phyloP scores from a whole-genome alignment of 2,329 filamentous ascomycete species.

The Fusarium algeriense region DNA sequence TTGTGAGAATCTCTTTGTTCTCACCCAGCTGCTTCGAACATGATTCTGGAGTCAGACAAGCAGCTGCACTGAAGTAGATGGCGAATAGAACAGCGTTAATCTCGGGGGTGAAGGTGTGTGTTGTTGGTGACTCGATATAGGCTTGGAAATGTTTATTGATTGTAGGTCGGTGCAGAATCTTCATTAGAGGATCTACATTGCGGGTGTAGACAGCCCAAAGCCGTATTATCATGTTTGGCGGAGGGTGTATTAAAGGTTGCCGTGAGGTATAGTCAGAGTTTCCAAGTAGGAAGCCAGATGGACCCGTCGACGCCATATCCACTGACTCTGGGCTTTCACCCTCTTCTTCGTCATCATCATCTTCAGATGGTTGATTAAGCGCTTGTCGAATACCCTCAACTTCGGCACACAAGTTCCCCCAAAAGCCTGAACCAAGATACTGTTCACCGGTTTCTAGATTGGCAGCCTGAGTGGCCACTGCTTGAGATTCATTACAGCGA shows the following conservation, averaged over 20 bases:
- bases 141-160: conserved; percentile 47
- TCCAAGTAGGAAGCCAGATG: conserved; percentile 48
- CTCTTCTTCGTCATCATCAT: conserved; percentile 53
- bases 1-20: conserved; percentile 50
- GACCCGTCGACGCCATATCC: conserved; percentile 38
- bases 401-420: conserved; percentile 58
- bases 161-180: conserved; percentile 60
- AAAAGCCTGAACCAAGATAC: conserved; percentile 60
- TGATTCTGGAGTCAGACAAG: conserved; percentile 49
- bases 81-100: conserved; percentile 57
- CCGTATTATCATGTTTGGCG: conserved; percentile 53
- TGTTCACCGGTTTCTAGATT: conserved; percentile 40
- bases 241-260: conserved; percentile 50
- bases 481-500: conserved; percentile 31
- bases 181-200: conserved; percentile 59
- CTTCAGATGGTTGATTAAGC: conserved; percentile 58
- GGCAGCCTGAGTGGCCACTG: conserved; percentile 39
- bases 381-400: conserved; percentile 60
- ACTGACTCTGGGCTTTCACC: conserved; percentile 50
- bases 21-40: conserved; percentile 53
- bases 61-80: conserved; percentile 58
- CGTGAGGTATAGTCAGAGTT: conserved; percentile 42
- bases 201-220: conserved; percentile 54
- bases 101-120: conserved; percentile 34
- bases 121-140: conserved; percentile 42